Percentiles rank a stretch among this genome's conserved stretches.
phyloP scores from a whole-genome alignment of 2,329 filamentous ascomycete species.

The Diatrype stigma region DNA sequence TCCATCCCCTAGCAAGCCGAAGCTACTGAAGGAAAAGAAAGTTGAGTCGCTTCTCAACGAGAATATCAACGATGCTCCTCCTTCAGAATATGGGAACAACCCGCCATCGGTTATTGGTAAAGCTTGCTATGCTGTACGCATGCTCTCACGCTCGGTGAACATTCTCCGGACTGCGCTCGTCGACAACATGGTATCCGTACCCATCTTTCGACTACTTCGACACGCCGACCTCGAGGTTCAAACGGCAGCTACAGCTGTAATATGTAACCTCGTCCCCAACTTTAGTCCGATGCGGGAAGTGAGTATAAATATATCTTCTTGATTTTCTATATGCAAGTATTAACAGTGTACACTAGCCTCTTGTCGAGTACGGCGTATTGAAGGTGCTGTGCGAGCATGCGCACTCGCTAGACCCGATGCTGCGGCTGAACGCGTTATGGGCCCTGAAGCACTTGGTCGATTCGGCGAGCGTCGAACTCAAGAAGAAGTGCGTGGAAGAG shows the following conservation, averaged over 20 bases:
- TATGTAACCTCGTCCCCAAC: constrained; percentile 82
- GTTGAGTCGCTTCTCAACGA: constrained; percentile 28
- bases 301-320: constrained; percentile 32
- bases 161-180: constrained; percentile 82
- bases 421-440: constrained; percentile 86
- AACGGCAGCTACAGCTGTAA: constrained; percentile 77
- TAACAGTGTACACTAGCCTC: constrained; percentile 44
- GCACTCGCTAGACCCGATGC: constrained; percentile 70
- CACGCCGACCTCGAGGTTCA: constrained; percentile 75
- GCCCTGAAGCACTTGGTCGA: constrained; percentile 86
- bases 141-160: constrained; percentile 79
- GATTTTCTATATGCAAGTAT: constrained; percentile 8
- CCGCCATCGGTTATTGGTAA: constrained; percentile 75
- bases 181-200: constrained; percentile 76
- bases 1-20: constrained; percentile 50
- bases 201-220: constrained; percentile 70
- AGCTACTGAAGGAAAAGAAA: constrained; percentile 35
- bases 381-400: constrained; percentile 78
- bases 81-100: constrained; percentile 63
- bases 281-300: constrained; percentile 90
- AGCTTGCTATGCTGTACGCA: constrained; percentile 76
- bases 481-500: constrained; percentile 72
- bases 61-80: constrained; percentile 22
- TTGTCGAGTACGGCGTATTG: constrained; percentile 71
- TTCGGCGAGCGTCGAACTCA: constrained; percentile 65